Percentiles rank a stretch among this genome's conserved stretches.
phyloP scores from a whole-genome alignment of 345 rosid species.

The Populus ilicifolia region DNA sequence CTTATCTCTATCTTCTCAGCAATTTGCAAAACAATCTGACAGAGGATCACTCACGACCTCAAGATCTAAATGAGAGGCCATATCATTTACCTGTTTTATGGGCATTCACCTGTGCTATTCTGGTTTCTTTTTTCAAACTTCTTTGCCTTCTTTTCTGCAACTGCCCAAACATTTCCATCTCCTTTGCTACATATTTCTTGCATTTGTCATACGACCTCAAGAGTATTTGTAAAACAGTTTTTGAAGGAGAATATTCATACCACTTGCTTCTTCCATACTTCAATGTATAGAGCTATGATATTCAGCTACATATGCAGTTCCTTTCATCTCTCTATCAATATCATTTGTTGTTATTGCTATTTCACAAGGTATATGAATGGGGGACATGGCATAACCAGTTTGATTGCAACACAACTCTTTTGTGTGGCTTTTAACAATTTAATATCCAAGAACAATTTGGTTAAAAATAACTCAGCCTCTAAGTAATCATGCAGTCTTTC shows the following conservation, averaged over 20 bases:
- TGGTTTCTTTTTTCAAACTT: background rate
- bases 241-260: too few species aligned
- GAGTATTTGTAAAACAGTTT: too few species aligned
- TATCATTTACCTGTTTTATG: background rate
- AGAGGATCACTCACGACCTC: background rate
- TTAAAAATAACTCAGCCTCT: background rate
- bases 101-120: background rate
- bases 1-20: background rate
- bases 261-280: too few species aligned
- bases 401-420: background rate
- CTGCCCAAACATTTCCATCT: too few species aligned
- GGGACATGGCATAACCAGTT: background rate
- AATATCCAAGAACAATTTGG: background rate
- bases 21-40: background rate
- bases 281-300: background rate
- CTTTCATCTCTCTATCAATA: background rate
- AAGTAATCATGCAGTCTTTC: background rate
- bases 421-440: background rate
- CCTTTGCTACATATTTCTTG: too few species aligned
- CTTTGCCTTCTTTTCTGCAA: too few species aligned
- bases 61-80: background rate
- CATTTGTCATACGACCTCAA: too few species aligned
- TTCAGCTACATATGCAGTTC: background rate
- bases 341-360: background rate
- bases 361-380: background rate